phyloP scores from a whole-genome alignment of 306 rosid species.

The Lupinus albus region DNA sequence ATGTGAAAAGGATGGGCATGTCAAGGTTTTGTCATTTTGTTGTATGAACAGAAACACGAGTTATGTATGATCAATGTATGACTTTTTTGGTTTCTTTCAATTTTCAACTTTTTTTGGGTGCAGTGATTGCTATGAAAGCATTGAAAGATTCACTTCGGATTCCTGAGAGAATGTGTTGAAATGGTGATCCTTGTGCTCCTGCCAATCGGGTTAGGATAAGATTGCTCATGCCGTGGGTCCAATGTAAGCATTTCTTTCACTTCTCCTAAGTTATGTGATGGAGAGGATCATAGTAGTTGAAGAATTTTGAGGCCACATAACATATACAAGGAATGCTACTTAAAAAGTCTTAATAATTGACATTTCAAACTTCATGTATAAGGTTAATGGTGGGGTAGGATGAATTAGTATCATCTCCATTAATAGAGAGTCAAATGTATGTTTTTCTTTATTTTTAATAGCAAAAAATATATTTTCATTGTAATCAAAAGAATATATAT shows the following conservation, averaged over 20 bases:
- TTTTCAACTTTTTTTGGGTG: constrained; percentile 25
- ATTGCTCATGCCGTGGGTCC: constrained; percentile 70
- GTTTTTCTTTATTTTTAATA: no score
- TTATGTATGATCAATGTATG: constrained; percentile 18
- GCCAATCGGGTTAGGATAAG: constrained; percentile 69
- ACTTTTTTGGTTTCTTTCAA: constrained; percentile 1
- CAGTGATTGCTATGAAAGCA: constrained; percentile 79
- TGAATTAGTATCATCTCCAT: no score
- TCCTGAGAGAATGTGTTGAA: constrained; percentile 99
- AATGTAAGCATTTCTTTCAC: constrained; percentile 63
- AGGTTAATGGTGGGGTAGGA: constrained; percentile 34
- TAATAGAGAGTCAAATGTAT: no score
- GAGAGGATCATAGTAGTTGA: constrained; percentile 17
- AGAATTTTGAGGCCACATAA: constrained; percentile 13
- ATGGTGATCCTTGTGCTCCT: constrained; percentile 99
- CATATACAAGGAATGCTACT: constrained; percentile 14
- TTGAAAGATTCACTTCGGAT: constrained; percentile 81
- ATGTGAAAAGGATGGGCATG: not conserved
- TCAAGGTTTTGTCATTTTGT: constrained; percentile 31
- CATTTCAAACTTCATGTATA: constrained; percentile 27
- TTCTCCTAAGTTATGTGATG: constrained; percentile 30
- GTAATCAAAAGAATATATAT: no score
- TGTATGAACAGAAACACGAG: constrained; percentile 28
- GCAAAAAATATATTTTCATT: no score
- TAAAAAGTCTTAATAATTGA: constrained; percentile 27